Percentiles rank a stretch among this genome's conserved stretches.
Conservation (phyloP, 176 grass and related monocot genomes). For the Bromus sterilis region DNA sequence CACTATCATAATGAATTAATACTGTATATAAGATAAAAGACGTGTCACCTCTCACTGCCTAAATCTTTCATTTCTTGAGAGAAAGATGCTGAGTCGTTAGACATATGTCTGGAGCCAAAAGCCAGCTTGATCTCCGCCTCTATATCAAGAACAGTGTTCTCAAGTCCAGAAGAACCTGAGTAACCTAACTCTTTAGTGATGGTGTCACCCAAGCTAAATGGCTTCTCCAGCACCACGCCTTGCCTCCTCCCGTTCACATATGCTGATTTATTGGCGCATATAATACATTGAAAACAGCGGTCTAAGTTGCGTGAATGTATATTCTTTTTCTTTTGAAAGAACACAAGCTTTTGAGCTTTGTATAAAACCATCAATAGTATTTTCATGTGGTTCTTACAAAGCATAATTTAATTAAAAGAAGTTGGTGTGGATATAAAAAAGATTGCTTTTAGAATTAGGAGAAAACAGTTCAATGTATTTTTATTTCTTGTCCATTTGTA, state of each 20-base stretch:
- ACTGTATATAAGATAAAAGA: neutral
- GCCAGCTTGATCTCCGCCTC: constrained; percentile 79
- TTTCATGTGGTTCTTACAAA: too few species aligned
- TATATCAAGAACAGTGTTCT: constrained; percentile 41
- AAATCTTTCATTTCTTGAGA: constrained; percentile 74
- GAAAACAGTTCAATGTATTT: too few species aligned
- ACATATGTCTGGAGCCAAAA: constrained; percentile 27
- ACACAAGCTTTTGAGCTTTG: too few species aligned
- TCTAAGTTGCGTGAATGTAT: too few species aligned
- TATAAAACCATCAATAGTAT: too few species aligned
- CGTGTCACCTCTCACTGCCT: constrained; percentile 49
- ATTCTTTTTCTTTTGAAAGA: too few species aligned
- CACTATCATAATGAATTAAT: too few species aligned
- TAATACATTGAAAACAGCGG: too few species aligned
- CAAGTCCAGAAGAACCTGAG: neutral
- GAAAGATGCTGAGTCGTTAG: constrained; percentile 2
- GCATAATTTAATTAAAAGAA: too few species aligned
- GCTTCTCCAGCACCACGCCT: constrained; percentile 60
- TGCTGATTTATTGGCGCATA: constrained; percentile 26
- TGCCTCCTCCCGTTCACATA: constrained; percentile 88
- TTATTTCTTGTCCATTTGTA: too few species aligned
- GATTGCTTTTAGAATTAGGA: too few species aligned
- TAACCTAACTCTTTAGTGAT: constrained; percentile 38
- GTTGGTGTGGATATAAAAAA: too few species aligned
- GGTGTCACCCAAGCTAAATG: constrained; percentile 68